Conservation (phyloP, 352 stramenopile species). For the Globisporangium lucens region DNA sequence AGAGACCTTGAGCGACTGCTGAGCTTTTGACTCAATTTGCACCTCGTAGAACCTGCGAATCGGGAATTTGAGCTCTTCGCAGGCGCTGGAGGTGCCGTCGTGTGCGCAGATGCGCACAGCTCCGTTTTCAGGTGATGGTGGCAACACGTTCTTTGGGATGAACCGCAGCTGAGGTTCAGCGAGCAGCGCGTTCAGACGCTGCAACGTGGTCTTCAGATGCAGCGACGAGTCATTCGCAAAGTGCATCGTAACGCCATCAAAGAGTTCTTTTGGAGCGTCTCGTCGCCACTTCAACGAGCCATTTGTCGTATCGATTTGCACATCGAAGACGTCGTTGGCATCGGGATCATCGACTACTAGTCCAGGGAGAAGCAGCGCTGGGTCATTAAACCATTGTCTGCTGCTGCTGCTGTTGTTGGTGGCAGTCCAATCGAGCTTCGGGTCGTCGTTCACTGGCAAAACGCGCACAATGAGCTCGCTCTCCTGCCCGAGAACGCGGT, state of each 20-base stretch:
- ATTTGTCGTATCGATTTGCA: slow-evolving; percentile 29
- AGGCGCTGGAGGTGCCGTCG: slow-evolving; percentile 23
- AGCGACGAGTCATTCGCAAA: slow-evolving; percentile 11
- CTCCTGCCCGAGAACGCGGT: not conserved
- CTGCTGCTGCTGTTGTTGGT: slow-evolving; percentile 1
- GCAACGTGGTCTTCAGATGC: slow-evolving; percentile 21
- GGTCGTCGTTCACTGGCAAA: slow-evolving; percentile 23
- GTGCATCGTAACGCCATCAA: slow-evolving; percentile 27
- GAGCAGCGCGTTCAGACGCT: slow-evolving; percentile 31
- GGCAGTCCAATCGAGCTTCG: slow-evolving; percentile 4
- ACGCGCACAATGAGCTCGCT: slow-evolving; percentile 17
- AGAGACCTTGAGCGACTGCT: not conserved
- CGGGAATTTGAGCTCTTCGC: slow-evolving; percentile 24
- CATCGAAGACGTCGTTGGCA: slow-evolving; percentile 25
- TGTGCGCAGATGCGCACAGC: slow-evolving; percentile 22
- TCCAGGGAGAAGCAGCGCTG: slow-evolving; percentile 30
- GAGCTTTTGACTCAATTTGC: not conserved
- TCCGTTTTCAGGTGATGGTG: not conserved
- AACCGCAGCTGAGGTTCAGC: slow-evolving; percentile 26
- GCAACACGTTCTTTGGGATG: slow-evolving; percentile 4
- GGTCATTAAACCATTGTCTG: slow-evolving; percentile 23
- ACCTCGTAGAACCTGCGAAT: slow-evolving; percentile 15
- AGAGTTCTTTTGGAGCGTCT: slow-evolving; percentile 14
- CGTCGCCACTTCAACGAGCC: slow-evolving; percentile 23
- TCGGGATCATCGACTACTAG: slow-evolving; percentile 37